phyloP scores from a whole-genome alignment of 495 filamentous ascomycete species.

The Daldinia decipiens region DNA sequence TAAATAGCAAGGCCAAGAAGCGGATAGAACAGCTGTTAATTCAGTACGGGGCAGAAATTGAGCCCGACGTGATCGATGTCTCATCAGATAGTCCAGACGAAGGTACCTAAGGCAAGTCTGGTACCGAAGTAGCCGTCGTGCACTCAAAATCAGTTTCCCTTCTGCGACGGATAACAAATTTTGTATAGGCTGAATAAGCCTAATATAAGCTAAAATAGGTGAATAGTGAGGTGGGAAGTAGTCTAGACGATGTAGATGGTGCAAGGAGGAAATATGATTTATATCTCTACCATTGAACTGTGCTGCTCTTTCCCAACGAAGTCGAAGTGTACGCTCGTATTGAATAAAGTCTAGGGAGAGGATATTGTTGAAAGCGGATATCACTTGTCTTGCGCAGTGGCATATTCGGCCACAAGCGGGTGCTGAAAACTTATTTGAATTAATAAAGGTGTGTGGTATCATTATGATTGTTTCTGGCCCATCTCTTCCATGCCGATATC shows the following conservation, averaged over 20 bases:
- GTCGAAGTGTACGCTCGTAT: background rate
- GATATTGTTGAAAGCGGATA: background rate
- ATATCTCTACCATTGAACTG: background rate
- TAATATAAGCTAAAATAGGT: background rate
- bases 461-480: slow-evolving; percentile 69
- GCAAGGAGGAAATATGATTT: background rate
- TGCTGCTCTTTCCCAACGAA: background rate
- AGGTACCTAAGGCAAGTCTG: background rate
- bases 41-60: slow-evolving; percentile 25
- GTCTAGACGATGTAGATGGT: background rate
- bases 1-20: slow-evolving; percentile 15
- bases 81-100: background rate
- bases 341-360: background rate
- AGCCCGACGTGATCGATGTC: background rate
- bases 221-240: background rate
- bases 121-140: background rate
- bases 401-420: background rate
- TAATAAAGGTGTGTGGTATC: slow-evolving; percentile 14
- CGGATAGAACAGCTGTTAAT: slow-evolving; percentile 24
- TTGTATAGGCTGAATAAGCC: background rate
- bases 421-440: slow-evolving; percentile 23
- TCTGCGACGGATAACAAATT: background rate
- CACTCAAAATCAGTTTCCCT: background rate
- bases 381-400: background rate
- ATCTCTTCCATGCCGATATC: slow-evolving; percentile 73